phyloP scores from a whole-genome alignment of 257 asterid genomes.

The Fraxinus quadrangulata region DNA sequence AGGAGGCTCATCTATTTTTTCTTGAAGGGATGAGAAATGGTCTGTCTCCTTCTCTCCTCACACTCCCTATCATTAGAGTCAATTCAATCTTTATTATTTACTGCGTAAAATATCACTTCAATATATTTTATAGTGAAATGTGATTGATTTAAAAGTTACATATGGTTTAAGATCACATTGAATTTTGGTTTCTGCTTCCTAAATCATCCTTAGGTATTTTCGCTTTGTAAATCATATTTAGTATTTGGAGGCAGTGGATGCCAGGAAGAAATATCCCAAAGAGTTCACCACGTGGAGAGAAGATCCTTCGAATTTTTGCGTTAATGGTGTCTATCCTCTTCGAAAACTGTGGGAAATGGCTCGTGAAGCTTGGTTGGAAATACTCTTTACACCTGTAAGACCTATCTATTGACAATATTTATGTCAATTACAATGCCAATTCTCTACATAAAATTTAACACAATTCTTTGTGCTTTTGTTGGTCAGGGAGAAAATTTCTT shows the following conservation, averaged over 20 bases:
- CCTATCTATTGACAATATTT: conserved; percentile 2
- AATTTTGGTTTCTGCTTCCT: conserved; percentile 5
- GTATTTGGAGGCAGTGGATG: conserved; percentile 91
- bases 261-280: conserved; percentile 59
- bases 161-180: not conserved
- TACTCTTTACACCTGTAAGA: conserved; percentile 60
- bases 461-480: not conserved
- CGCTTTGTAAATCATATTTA: conserved; percentile 50
- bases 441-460: not conserved
- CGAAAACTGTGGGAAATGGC: conserved; percentile 60
- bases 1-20: conserved; percentile 72
- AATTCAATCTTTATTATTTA: not conserved
- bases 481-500: conserved; percentile 69
- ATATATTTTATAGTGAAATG: not conserved
- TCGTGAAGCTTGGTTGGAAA: conserved; percentile 72
- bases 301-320: conserved; percentile 65
- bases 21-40: conserved; percentile 90
- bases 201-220: conserved; percentile 22
- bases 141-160: not conserved
- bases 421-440: not conserved
- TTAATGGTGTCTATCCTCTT: conserved; percentile 61
- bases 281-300: conserved; percentile 79
- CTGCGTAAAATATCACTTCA: not conserved
- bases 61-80: not conserved
- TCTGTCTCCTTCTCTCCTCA: conserved; percentile 34